phyloP scores from a whole-genome alignment of 2,329 filamentous ascomycete species.

The Cladosporium sp. region DNA sequence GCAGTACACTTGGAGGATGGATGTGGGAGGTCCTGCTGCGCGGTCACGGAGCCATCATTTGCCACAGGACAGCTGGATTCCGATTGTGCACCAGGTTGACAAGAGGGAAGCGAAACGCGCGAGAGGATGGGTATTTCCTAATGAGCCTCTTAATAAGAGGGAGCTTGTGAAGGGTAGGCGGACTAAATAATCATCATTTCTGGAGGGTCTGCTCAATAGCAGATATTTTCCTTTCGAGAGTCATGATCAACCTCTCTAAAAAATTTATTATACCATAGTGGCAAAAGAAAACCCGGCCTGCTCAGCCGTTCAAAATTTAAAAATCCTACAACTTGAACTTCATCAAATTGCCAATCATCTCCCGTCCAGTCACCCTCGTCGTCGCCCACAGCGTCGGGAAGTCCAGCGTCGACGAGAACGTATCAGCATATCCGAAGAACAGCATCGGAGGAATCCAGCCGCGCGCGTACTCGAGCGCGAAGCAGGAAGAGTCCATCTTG shows the following conservation, averaged over 20 bases:
- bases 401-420: conserved; percentile 76
- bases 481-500: conserved; percentile 73
- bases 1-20: conserved; percentile 64
- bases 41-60: conserved; percentile 69
- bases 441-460: conserved; percentile 95
- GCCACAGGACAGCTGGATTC: conserved; percentile 74
- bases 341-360: conserved; percentile 74
- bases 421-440: conserved; percentile 84
- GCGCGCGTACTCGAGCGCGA: conserved; percentile 79
- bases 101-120: conserved; percentile 74
- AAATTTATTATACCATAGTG: neutral
- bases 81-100: conserved; percentile 69
- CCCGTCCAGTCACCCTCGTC: conserved; percentile 68
- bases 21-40: conserved; percentile 74
- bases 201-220: neutral
- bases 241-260: neutral
- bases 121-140: conserved; percentile 73
- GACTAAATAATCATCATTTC: neutral
- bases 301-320: neutral
- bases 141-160: conserved; percentile 70
- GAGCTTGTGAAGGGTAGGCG: conserved; percentile 63
- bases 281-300: neutral
- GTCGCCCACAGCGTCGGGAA: conserved; percentile 82
- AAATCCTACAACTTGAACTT: conserved; percentile 64
- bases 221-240: neutral